phyloP scores from a whole-genome alignment of 1,284 basidiomycete species.

The Cryptococcus sp. region DNA sequence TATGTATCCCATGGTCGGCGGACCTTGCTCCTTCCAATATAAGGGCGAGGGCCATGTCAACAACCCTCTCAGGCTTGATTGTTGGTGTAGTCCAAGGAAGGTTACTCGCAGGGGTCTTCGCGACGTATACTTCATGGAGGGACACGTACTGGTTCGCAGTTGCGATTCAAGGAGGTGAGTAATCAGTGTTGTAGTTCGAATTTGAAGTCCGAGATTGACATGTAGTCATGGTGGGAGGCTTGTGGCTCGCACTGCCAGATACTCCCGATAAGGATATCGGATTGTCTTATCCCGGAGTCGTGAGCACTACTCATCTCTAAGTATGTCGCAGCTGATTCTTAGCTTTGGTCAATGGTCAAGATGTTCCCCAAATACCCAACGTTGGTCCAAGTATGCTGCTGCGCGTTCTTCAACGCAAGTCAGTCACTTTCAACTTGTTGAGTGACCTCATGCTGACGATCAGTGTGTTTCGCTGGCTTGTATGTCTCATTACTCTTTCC shows the following conservation, averaged over 20 bases:
- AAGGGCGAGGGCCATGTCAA: conserved; percentile 61
- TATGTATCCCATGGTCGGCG: conserved; percentile 61
- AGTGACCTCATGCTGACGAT: neutral
- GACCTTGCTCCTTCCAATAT: conserved; percentile 62
- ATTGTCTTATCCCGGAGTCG: conserved; percentile 59
- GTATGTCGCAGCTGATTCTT: neutral
- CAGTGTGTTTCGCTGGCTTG: conserved; percentile 38
- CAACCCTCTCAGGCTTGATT: conserved; percentile 64
- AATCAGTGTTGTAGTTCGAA: neutral
- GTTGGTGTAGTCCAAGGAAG: conserved; percentile 67
- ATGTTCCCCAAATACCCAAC: conserved; percentile 65
- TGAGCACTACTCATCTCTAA: conserved; percentile 10
- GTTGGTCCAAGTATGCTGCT: conserved; percentile 59
- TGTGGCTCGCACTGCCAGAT: conserved; percentile 62
- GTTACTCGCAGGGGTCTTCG: conserved; percentile 63
- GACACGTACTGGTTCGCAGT: conserved; percentile 65
- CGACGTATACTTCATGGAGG: conserved; percentile 59
- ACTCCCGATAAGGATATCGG: conserved; percentile 59
- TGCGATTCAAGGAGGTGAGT: conserved; percentile 49
- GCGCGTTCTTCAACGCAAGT: conserved; percentile 57
- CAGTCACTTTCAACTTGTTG: neutral
- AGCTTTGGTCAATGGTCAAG: conserved; percentile 62
- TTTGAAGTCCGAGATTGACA: no score
- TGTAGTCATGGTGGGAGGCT: conserved; percentile 52
- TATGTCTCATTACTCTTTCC: conserved; percentile 11